Evolutionary conservation across 2,329 filamentous ascomycete species (phyloP).

Genomic region (Macrophomina tecta): DNA sequence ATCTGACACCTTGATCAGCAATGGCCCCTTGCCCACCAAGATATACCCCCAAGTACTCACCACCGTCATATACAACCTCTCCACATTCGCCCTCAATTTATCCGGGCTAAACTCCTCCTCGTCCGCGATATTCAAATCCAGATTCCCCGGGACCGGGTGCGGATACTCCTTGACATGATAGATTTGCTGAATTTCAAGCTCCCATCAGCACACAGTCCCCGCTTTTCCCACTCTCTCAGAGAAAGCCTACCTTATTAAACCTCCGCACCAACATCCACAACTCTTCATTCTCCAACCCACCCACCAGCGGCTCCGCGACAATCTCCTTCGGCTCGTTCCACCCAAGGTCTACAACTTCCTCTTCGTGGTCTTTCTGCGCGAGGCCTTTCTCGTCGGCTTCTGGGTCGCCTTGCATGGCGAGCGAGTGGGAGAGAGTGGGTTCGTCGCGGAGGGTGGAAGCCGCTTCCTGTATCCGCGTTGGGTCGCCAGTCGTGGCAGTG

Average conservation of each 20-base stretch:
- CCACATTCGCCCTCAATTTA: conserved; percentile 77
- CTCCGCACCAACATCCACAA: conserved; percentile 73
- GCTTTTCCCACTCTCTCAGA: not conserved
- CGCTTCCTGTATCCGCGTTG: conserved; percentile 31
- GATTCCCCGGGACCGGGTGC: conserved; percentile 65
- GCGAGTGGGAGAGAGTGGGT: conserved; percentile 55
- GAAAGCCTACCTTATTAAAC: conserved; percentile 71
- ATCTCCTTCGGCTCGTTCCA: conserved; percentile 67
- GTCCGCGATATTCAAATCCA: conserved; percentile 81
- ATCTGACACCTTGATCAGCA: conserved; percentile 39
- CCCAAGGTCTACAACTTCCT: conserved; percentile 70
- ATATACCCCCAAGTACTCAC: conserved; percentile 34
- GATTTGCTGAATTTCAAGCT: conserved; percentile 57
- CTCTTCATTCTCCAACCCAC: conserved; percentile 73
- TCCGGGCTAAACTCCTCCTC: conserved; percentile 86
- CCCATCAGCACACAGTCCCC: not conserved
- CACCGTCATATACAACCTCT: conserved; percentile 82
- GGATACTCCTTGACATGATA: conserved; percentile 74
- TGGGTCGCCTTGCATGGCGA: conserved; percentile 53
- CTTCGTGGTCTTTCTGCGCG: conserved; percentile 48
- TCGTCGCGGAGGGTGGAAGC: conserved; percentile 45
- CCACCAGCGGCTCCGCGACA: conserved; percentile 67
- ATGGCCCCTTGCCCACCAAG: conserved; percentile 34
- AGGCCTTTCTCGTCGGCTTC: conserved; percentile 48
- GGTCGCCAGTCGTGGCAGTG: conserved; percentile 25